These are phyloP conservation scores for Tilletia indica DNA, from an alignment of 1,284 basidiomycete genomes.

Conservation along the genomic window DNA sequence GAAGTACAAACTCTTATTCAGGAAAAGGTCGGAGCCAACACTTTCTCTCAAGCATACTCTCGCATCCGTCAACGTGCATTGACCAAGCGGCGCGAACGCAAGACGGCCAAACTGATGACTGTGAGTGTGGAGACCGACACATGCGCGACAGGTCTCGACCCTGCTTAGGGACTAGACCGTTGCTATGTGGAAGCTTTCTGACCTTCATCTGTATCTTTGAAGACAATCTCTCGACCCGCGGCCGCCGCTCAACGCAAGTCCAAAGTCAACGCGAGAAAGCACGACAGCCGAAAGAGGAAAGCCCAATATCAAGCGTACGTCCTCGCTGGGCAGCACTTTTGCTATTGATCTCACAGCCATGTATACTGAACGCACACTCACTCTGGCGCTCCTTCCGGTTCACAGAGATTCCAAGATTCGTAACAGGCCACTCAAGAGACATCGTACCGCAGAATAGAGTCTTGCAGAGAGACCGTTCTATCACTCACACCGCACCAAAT, in stretches of 20 bases:
- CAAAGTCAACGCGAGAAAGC: constrained; percentile 32
- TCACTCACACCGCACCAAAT: background rate
- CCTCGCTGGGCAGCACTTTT: background rate
- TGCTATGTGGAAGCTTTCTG: background rate
- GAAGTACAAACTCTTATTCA: constrained; percentile 89
- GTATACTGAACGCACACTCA: background rate
- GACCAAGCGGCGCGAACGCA: constrained; percentile 71
- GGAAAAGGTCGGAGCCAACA: constrained; percentile 75
- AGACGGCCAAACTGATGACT: constrained; percentile 64
- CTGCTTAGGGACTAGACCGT: background rate
- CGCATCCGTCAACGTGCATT: constrained; percentile 72
- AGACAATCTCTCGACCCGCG: constrained; percentile 45
- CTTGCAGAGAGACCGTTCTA: no score
- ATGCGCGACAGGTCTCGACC: background rate
- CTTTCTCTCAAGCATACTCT: constrained; percentile 76
- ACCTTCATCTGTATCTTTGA: background rate
- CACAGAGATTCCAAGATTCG: constrained; percentile 17
- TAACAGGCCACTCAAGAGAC: constrained; percentile 20
- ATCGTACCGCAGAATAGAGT: constrained; percentile 15
- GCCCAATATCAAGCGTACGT: constrained; percentile 19
- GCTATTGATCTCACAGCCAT: background rate
- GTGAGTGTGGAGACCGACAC: constrained; percentile 3
- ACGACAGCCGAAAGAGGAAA: constrained; percentile 39
- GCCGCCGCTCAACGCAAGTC: constrained; percentile 32
- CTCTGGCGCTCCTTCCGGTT: no score